These are phyloP conservation scores for Globisporangium iwayamae DNA, from an alignment of 352 stramenopile species.

Conservation along the genomic window DNA sequence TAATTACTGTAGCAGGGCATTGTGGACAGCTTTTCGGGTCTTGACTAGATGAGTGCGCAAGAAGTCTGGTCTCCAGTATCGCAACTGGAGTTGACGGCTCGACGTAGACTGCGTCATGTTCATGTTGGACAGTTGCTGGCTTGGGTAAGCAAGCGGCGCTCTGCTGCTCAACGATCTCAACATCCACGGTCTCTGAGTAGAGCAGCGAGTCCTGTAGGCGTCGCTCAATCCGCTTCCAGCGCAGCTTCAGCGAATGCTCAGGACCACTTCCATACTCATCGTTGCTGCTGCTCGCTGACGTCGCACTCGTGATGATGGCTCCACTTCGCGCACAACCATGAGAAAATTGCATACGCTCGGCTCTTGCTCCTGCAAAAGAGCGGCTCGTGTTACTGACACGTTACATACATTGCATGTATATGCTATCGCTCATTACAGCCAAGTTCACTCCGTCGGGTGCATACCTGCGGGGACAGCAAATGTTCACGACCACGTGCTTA, in stretches of 20 bases:
- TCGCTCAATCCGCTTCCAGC: conserved; percentile 27
- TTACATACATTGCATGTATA: too few species aligned
- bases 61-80: neutral
- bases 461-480: conserved; percentile 33
- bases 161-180: neutral
- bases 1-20: neutral
- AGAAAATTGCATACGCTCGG: conserved; percentile 37
- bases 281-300: neutral
- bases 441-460: too few species aligned
- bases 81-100: neutral
- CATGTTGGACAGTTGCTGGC: too few species aligned
- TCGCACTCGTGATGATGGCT: neutral
- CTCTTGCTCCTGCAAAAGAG: conserved; percentile 19
- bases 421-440: neutral
- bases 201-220: conserved; percentile 21
- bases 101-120: neutral
- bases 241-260: conserved; percentile 18
- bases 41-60: neutral
- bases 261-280: neutral
- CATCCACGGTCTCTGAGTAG: conserved; percentile 31
- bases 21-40: neutral
- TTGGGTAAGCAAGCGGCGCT: neutral
- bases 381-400: neutral
- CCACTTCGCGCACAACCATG: conserved; percentile 15
- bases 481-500: conserved; percentile 15